Evolutionary conservation across 176 grass and related monocot genomes (phyloP), one percentile per base, ranked within the genome.

Genomic region (Triticum timopheevii): DNA sequence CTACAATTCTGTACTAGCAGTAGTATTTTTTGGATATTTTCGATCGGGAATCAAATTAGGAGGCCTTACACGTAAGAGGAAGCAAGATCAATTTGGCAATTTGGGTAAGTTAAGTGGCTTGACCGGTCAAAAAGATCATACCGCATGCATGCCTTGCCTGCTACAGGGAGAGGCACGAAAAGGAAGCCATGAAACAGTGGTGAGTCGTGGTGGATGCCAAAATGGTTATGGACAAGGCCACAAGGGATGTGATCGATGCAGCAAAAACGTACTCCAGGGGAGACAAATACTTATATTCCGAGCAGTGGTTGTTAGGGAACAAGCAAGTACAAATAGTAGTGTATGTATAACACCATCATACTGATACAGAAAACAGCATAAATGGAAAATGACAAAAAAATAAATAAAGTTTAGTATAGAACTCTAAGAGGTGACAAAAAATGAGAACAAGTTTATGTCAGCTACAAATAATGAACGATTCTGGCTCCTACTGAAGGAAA

Each of bases 261-360:
- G 80, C 61, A 67, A 59, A 38, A 71, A n/a, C 50, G 16, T 24
- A 71, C 35, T 17, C 7, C 6, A 36, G 30, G 8, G 12, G 16
- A 28, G 13, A 42, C 3, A 71, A 44, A 83, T 59, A 31, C 42
- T 25, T 73, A 20, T 27, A 42, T 64, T 15, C 10, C 76, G 12
- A 52, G 25, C 56, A 16, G 81, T 52, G 89, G 85, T 91, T 76
- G 85, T 81, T 91, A 77, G 61, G 66, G 68, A 63, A 69, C 38
- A 81, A 58, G 59, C 74, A 87, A 13, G 15, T 83, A 45, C 4
- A 30, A 12, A 17, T 9, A 76, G 20, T 23, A 13, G n/a, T 5
- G 4, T 52, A 58, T 59, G 23, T 58, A 87, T 66, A 24, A 40
- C 80, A 89, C 81, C 66, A 84, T 11, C 69, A 81, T 33, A 22